phyloP scores from a whole-genome alignment of 768 basidiomycete species.

The Leccinum aurantiacum region DNA sequence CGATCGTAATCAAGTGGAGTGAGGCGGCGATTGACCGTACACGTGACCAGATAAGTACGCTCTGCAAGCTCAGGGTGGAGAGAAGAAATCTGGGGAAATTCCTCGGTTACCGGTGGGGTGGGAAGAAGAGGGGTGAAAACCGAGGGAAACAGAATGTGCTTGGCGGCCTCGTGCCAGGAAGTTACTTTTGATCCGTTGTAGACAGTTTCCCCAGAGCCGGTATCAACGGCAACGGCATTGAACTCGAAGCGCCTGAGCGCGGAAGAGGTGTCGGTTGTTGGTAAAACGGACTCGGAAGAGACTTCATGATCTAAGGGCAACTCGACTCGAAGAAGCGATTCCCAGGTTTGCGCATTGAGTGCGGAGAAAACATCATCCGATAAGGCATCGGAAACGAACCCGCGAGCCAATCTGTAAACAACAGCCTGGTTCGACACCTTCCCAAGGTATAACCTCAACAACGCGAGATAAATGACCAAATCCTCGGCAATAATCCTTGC shows the following conservation, averaged over 20 bases:
- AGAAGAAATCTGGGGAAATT: constrained; percentile 60
- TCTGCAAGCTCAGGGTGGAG: constrained; percentile 87
- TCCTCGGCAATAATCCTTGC: constrained; percentile 48
- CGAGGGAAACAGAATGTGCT: constrained; percentile 85
- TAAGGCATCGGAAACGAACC: constrained; percentile 45
- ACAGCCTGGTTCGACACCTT: constrained; percentile 52
- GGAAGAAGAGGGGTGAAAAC: constrained; percentile 61
- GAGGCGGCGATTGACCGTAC: constrained; percentile 90
- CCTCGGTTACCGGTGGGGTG: constrained; percentile 33
- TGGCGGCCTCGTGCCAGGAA: constrained; percentile 85
- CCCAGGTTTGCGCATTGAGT: constrained; percentile 63
- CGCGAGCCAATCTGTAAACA: constrained; percentile 52
- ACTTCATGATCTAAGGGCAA: constrained; percentile 30
- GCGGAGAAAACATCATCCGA: constrained; percentile 45
- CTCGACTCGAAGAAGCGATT: constrained; percentile 58
- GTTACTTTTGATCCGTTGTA: constrained; percentile 60
- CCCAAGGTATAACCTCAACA: constrained; percentile 83
- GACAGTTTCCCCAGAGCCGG: constrained; percentile 54
- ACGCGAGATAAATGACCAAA: constrained; percentile 70
- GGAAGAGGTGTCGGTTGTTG: constrained; percentile 24
- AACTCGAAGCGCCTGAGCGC: constrained; percentile 60
- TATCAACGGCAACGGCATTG: constrained; percentile 74
- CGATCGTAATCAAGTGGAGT: constrained; percentile 96
- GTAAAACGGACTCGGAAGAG: constrained; percentile 11
- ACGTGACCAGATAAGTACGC: constrained; percentile 90